phyloP scores from a whole-genome alignment of 202 grass and related monocot species.

The Zizania palustris region DNA sequence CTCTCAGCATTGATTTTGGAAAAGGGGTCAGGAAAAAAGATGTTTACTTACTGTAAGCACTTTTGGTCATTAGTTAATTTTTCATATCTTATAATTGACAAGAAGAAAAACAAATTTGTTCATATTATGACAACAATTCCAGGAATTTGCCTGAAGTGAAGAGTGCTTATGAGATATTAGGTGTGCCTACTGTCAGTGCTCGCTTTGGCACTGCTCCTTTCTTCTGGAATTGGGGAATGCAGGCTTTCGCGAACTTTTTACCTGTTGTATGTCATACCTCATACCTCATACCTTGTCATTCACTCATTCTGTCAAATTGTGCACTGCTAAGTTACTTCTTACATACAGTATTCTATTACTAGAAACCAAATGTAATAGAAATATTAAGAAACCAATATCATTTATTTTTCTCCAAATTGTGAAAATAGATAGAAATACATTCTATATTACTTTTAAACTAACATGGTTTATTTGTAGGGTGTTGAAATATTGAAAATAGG shows the following conservation, averaged over 20 bases:
- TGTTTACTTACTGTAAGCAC: slow-evolving; percentile 92
- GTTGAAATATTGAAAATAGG: background rate
- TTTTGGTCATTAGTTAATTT: background rate
- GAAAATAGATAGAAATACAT: slow-evolving; percentile 3
- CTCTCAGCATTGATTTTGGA: slow-evolving; percentile 84
- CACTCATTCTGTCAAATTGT: background rate
- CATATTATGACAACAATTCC: slow-evolving; percentile 37
- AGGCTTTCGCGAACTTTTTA: slow-evolving; percentile 75
- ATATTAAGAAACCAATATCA: background rate
- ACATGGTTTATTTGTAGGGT: background rate
- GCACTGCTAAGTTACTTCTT: slow-evolving; percentile 20
- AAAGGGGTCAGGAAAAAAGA: slow-evolving; percentile 83
- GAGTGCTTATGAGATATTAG: slow-evolving; percentile 77
- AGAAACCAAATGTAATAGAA: slow-evolving; percentile 1
- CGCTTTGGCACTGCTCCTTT: slow-evolving; percentile 92
- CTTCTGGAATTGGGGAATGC: slow-evolving; percentile 99
- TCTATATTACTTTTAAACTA: background rate
- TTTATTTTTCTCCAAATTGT: slow-evolving; percentile 12
- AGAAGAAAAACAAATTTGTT: background rate
- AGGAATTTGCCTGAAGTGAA: slow-evolving; percentile 98
- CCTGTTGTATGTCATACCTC: slow-evolving; percentile 64
- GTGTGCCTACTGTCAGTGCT: slow-evolving; percentile 90
- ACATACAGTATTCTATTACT: background rate
- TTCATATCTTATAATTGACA: slow-evolving; percentile 21
- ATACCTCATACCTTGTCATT: too few relatives aligned